Evolutionary conservation across 306 rosid genomes (phyloP), one percentile per base, ranked within the genome.

Genomic region (Lithocarpus polystachyus): DNA sequence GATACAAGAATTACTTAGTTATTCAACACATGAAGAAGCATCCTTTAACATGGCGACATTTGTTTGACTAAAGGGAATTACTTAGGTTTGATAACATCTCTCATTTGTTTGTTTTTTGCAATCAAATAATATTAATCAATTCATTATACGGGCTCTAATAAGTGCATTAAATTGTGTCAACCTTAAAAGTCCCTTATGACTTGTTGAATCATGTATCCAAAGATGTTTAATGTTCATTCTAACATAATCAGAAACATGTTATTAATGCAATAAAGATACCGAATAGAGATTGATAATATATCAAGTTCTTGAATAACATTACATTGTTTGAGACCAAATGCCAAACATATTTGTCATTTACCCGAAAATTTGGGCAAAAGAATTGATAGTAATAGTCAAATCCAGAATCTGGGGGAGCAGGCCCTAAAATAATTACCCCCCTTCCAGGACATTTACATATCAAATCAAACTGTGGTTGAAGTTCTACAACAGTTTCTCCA

Each of bases 351-450:
- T 35, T 68, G 95, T 92, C 97, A 53, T 86, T 80, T 84, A 92
- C 57, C 70, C 92, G 90, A 14, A 12, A 0, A 79, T 89, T 86
- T 5, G 97, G 99, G 82, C 78, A 75, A 82, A 92, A 92, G 80
- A 6, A 89, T 65, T 94, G 80, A 72, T 89, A 89, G 76, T 74
- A 84, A 84, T 90, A 86, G 68, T 94, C 97, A 84, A 89, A 92
- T 54, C 83, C 89, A 0, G 95, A 92, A 33, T 77, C 89, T 1
- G 85, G 82, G 77, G 91, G 86, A 74, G 97, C 85, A 67, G 54
- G 52, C 35, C 86, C 97, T 1, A 97, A 71, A 79, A 91, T 81
- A 77, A 88, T 82, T 28, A 94, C 0, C 75, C 97, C 99, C 23
- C 22, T 56, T 77, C 89, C 93, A 2, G 97, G 93, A 75, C 80